These are phyloP conservation scores for Crithidia expoeki DNA, from an alignment of 208 protist genomes.

Conservation along the genomic window DNA sequence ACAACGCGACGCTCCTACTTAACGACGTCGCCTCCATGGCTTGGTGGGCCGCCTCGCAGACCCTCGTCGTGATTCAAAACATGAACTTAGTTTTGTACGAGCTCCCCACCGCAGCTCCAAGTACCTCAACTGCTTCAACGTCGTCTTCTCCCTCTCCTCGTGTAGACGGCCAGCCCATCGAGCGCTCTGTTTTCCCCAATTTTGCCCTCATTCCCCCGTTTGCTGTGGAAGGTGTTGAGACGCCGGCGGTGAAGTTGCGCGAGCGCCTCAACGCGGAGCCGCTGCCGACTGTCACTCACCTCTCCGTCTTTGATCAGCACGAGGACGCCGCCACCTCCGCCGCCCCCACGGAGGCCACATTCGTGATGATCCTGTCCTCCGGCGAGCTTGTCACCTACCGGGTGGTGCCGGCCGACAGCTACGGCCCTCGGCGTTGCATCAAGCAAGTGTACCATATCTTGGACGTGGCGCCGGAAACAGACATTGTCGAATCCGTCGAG, in stretches of 20 bases:
- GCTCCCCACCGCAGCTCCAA: too few relatives aligned
- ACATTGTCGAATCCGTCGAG: constrained; percentile 82
- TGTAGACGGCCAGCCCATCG: background rate
- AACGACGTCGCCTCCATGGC: constrained; percentile 45
- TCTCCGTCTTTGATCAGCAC: constrained; percentile 53
- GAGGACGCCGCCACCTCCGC: constrained; percentile 8
- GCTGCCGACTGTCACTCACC: constrained; percentile 60
- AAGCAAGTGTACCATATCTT: constrained; percentile 81
- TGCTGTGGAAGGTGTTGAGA: constrained; percentile 40
- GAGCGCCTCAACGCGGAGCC: constrained; percentile 44
- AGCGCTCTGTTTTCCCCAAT: constrained; percentile 38
- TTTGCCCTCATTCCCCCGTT: constrained; percentile 61
- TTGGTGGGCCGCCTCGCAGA: constrained; percentile 31
- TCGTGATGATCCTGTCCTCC: constrained; percentile 63
- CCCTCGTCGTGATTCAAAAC: constrained; percentile 43
- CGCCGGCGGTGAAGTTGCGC: constrained; percentile 32
- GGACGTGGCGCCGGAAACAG: constrained; percentile 67
- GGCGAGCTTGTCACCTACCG: constrained; percentile 84
- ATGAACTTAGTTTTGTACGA: constrained; percentile 51
- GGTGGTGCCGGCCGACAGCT: constrained; percentile 37
- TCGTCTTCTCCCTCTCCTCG: background rate
- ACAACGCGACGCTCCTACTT: constrained; percentile 29
- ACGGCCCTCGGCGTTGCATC: constrained; percentile 61
- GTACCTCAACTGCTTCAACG: too few relatives aligned
- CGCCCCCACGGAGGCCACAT: constrained; percentile 34